phyloP scores from a whole-genome alignment of 2,329 filamentous ascomycete genomes.

The Ophiostoma montium region DNA sequence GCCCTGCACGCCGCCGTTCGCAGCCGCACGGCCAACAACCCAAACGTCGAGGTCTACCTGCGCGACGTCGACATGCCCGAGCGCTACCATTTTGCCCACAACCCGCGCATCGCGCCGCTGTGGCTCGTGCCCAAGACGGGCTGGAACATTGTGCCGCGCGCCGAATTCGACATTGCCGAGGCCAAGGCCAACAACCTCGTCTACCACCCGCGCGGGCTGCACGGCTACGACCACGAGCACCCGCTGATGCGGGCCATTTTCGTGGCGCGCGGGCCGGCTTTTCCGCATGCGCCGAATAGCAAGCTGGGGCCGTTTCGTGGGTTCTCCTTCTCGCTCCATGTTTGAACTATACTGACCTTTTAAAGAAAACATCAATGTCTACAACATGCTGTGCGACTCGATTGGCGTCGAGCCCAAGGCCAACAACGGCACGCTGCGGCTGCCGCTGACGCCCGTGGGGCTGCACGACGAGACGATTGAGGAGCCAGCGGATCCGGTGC shows the following conservation, averaged over 20 bases:
- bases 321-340: not conserved
- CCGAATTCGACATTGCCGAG: slow-evolving; percentile 62
- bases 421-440: slow-evolving; percentile 76
- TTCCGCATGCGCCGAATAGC: slow-evolving; percentile 73
- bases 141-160: slow-evolving; percentile 75
- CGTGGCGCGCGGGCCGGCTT: slow-evolving; percentile 79
- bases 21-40: slow-evolving; percentile 43
- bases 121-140: slow-evolving; percentile 90
- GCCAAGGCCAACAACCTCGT: slow-evolving; percentile 47
- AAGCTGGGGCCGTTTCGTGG: slow-evolving; percentile 58
- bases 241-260: slow-evolving; percentile 96
- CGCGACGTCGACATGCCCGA: slow-evolving; percentile 79
- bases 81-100: slow-evolving; percentile 80
- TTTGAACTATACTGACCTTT: too few species aligned
- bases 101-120: slow-evolving; percentile 78
- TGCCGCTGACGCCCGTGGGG: slow-evolving; percentile 52
- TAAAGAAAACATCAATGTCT: slow-evolving; percentile 94
- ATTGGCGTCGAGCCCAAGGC: slow-evolving; percentile 56
- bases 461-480: slow-evolving; percentile 40
- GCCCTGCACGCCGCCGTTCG: slow-evolving; percentile 49
- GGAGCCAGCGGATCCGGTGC: slow-evolving; percentile 39
- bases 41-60: slow-evolving; percentile 75
- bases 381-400: slow-evolving; percentile 88
- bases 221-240: slow-evolving; percentile 91
- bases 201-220: slow-evolving; percentile 73